phyloP scores from a whole-genome alignment of 139 green algal genomes.

The Ostreobium quekettii region DNA sequence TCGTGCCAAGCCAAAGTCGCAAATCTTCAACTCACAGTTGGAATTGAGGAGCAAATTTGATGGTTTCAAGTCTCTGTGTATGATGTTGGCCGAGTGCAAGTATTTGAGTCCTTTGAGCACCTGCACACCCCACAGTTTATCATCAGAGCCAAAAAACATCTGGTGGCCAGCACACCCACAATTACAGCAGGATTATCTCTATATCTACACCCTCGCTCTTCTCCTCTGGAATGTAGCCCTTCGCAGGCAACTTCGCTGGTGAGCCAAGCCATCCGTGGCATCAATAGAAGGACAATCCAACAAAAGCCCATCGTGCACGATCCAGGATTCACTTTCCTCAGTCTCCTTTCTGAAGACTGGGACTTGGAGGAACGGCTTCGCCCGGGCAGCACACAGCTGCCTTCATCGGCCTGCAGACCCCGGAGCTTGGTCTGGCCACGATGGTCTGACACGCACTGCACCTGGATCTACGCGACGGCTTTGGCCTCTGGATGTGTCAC shows the following conservation, averaged over 20 bases:
- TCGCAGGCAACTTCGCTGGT: not conserved
- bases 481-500: not conserved
- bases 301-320: no score
- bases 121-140: conserved; percentile 41
- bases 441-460: not conserved
- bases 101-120: conserved; percentile 86
- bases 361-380: conserved; percentile 2
- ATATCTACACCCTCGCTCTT: no score
- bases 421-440: no score
- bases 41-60: conserved; percentile 96
- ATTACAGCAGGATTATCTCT: not conserved
- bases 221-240: no score
- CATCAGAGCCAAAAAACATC: no score
- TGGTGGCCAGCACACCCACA: no score
- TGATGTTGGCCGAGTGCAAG: conserved; percentile 80
- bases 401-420: no score
- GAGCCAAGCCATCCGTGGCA: not conserved
- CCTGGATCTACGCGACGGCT: not conserved
- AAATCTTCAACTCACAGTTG: conserved; percentile 96
- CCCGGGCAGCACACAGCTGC: no score
- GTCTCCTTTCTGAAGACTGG: not conserved
- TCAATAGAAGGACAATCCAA: no score
- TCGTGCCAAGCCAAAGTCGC: conserved; percentile 93
- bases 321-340: not conserved
- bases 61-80: conserved; percentile 96